phyloP scores from a whole-genome alignment of 805 yeast genomes.

The Candida glaebosa region DNA sequence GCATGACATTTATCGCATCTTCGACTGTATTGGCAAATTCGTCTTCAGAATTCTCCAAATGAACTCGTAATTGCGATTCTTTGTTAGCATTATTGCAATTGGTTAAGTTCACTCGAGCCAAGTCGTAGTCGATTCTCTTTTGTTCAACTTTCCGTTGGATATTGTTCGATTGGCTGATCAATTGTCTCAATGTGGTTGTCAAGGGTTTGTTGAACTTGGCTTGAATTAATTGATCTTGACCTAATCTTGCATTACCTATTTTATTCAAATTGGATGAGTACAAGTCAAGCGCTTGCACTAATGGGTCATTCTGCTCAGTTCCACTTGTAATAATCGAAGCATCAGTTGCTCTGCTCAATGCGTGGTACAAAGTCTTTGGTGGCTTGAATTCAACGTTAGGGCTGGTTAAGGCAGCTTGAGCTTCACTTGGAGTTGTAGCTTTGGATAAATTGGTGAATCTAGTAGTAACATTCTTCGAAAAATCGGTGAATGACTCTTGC shows the following conservation, averaged over 20 bases:
- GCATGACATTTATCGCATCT: constrained; percentile 81
- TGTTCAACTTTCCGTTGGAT: constrained; percentile 74
- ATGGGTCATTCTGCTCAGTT: constrained; percentile 42
- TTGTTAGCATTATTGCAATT: constrained; percentile 43
- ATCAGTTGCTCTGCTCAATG: constrained; percentile 72
- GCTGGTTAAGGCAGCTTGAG: constrained; percentile 64
- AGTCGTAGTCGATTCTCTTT: constrained; percentile 75
- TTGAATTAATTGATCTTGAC: constrained; percentile 73
- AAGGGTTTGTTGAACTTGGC: constrained; percentile 67
- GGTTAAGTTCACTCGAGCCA: constrained; percentile 54
- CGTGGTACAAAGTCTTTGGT: constrained; percentile 82
- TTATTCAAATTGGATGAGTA: constrained; percentile 69
- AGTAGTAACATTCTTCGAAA: constrained; percentile 61
- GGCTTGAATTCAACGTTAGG: constrained; percentile 43
- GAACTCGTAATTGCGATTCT: constrained; percentile 69
- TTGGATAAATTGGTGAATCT: constrained; percentile 65
- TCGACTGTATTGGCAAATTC: constrained; percentile 88
- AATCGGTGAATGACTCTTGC: constrained; percentile 71
- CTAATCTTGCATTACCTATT: constrained; percentile 77
- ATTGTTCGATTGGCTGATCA: constrained; percentile 59
- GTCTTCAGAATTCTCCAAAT: constrained; percentile 82
- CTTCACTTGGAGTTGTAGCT: constrained; percentile 78
- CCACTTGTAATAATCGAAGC: constrained; percentile 38
- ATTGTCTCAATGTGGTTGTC: constrained; percentile 55
- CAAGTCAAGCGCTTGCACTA: constrained; percentile 61